Conservation (phyloP, 345 rosid species). For the Eucalyptus marginata region DNA sequence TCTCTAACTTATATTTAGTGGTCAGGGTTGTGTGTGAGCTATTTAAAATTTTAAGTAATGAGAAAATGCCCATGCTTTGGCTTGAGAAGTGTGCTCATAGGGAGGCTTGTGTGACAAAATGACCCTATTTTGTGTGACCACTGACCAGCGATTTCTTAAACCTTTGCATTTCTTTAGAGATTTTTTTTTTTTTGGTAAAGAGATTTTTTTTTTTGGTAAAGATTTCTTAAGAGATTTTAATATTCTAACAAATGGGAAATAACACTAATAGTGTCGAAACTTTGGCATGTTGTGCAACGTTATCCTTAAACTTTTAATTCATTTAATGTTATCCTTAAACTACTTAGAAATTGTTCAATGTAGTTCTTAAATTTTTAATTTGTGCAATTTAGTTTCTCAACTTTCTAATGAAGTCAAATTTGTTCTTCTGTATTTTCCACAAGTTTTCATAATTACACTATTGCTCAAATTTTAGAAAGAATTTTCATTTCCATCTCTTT, state of each 20-base stretch:
- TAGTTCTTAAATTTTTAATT: not conserved
- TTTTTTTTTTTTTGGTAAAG: not conserved
- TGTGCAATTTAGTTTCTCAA: not conserved
- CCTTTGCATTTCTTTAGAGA: not conserved
- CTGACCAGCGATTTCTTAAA: not conserved
- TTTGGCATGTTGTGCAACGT: not conserved
- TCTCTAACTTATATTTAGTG: not conserved
- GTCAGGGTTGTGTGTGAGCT: not conserved
- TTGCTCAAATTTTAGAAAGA: not conserved
- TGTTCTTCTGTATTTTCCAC: rapidly evolving
- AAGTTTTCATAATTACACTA: not conserved
- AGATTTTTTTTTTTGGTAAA: too few relatives aligned
- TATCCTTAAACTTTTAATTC: not conserved
- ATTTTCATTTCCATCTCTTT: not conserved
- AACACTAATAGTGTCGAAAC: rapidly evolving
- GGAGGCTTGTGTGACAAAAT: not conserved
- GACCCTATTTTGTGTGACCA: not conserved
- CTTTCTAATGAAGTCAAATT: not conserved
- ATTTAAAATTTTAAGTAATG: too few relatives aligned
- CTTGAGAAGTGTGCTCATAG: not conserved
- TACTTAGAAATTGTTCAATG: rapidly evolving
- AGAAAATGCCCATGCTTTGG: not conserved
- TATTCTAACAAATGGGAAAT: not conserved
- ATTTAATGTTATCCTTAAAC: not conserved
- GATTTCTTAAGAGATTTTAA: not conserved